Base-by-base conservation (phyloP, 768 basidiomycete species). In the Lentinus brumalis region DNA sequence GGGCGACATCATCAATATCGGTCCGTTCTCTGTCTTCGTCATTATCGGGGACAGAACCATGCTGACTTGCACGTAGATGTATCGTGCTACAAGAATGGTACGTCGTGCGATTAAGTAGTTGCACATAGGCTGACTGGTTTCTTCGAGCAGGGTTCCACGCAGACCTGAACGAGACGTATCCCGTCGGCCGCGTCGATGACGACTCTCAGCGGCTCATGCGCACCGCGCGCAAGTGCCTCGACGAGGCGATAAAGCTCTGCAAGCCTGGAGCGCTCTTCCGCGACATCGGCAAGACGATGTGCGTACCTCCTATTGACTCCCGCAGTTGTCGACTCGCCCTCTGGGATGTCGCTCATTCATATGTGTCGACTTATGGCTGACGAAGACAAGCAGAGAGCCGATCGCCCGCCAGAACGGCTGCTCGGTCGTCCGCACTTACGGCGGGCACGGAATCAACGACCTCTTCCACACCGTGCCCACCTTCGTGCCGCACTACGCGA, bases 1-100 rank as follows among this genome's bases (percentile, higher is more conserved):
- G 65, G 97, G 97, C 16, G 97, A 99, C 76, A 98, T 98, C 66
- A 79, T 98, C 72, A 99, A 99, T 75, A 86, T 99, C 55, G 95
- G 92, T 89, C 63, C 61, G 79, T 71, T 57, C 6, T 54, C 42
- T 60, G 8, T 29, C 15, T 47, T 16, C 21, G 29, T 29, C 44
- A 31, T 30, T n/a, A 11, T 49, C 16, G 16, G 4, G 16, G 9
- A 21, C 31, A 9, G n/a, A 39, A 40, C 52, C 18, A 60, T 42
- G 15, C 26, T 21, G 15, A 18, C 21, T 26, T 11, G 4, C 26
- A n/a, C 30, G 40, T 64, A 93, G 94, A 96, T 70, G 83, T 96
- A 40, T 81, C 89, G 2, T 73, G 94, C 10, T 96, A 87, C 74
- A 84, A 91, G 67, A 82, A 91, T 44, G 94, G 94, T 86, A 61